Base-by-base conservation (phyloP, 2,329 filamentous ascomycete species). In the Colletotrichum graminicola region DNA sequence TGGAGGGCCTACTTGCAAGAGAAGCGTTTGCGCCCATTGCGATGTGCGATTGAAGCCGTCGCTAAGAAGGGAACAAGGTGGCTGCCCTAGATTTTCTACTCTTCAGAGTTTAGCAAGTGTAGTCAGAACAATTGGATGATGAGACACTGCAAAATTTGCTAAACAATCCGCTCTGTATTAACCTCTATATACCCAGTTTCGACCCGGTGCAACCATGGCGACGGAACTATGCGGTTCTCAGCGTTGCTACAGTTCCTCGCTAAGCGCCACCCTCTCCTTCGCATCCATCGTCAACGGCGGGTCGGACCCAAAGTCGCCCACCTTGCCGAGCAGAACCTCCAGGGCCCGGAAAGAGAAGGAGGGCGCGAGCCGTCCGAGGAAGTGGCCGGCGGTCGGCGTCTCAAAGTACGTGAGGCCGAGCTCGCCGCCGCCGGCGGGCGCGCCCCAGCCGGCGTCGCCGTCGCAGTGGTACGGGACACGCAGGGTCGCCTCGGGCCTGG, bases 291-390 rank as follows among this genome's bases (percentile, higher is more conserved):
- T 36, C 32, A 55, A 55, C 4, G 52, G 52, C n/a, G 52, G 21
- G 2, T 23, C 11, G 12, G 57, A 67, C 5, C 66, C 32, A 16
- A 67, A 56, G 32, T 29, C n/a, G 21, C 87, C 81, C n/a, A 94
- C 89, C 49, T 92, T 84, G 0, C 93, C 93, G 1, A 96, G 84
- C 75, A 96, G 79, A 76, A 92, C 91, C 84, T 96, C 93, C 26
- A 96, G 78, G 67, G 93, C 90, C 43, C 93, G 84, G 77, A 92
- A 93, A 0, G 90, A 87, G 0, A 90, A 91, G 21, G 85, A 87
- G 0, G 92, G 91, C 23, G 89, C 87, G 76, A 92, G 94, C 79
- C 93, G 89, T 0, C 90, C 89, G 1, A 87, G 80, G 86, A 91
- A 92, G 81, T 95, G 91, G 0, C 93, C 93, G 0, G 86, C 83